Evolutionary conservation across 1,284 basidiomycete species (phyloP).

Genomic region (Rhodotorula sp.): DNA sequence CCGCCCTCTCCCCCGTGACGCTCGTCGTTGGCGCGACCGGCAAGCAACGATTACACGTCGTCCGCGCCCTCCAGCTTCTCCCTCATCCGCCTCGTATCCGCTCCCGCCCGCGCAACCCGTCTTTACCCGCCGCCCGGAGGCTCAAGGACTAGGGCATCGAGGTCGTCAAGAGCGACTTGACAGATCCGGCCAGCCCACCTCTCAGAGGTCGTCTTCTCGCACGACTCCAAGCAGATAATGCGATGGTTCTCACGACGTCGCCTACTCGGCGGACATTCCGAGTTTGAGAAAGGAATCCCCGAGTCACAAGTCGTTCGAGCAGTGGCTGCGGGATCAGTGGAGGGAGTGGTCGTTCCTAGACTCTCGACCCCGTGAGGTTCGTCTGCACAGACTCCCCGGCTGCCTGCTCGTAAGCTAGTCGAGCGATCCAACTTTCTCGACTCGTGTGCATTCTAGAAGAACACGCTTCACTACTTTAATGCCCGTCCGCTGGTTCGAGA

Average conservation of each 20-base stretch:
- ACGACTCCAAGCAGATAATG: constrained; percentile 23
- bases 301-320: constrained; percentile 10
- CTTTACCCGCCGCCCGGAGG: background rate
- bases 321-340: constrained; percentile 6
- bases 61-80: background rate
- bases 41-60: constrained; percentile 7
- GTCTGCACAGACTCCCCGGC: no score
- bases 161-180: constrained; percentile 11
- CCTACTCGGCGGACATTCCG: constrained; percentile 5
- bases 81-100: background rate
- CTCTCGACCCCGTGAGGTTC: no score
- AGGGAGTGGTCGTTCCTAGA: no score
- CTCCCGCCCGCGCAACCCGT: constrained; percentile 9
- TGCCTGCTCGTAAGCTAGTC: no score
- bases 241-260: constrained; percentile 14
- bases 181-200: background rate
- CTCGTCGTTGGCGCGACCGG: constrained; percentile 23
- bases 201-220: no score
- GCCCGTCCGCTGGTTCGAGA: background rate
- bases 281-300: constrained; percentile 8
- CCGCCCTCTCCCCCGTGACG: background rate
- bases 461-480: background rate
- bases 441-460: background rate
- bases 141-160: constrained; percentile 15
- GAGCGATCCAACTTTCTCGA: no score